phyloP scores from a whole-genome alignment of 2,329 filamentous ascomycete genomes.

The Nothomitra cinnamomea region DNA sequence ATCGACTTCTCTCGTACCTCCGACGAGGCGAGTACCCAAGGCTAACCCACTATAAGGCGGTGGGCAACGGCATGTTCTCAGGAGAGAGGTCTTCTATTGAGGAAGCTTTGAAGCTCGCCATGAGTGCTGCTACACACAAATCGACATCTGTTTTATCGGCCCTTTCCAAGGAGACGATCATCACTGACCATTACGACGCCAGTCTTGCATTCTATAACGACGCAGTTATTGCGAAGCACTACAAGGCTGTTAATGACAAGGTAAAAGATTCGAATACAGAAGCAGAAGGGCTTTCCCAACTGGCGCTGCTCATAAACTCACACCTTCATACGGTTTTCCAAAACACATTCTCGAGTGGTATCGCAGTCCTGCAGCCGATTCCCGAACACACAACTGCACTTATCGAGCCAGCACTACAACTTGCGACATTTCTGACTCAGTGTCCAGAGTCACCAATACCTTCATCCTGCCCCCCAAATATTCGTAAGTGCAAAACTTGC shows the following conservation, averaged over 20 bases:
- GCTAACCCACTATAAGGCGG: constrained; percentile 55
- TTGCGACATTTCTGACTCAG: constrained; percentile 58
- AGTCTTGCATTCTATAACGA: constrained; percentile 65
- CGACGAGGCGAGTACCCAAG: constrained; percentile 58
- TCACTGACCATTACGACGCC: constrained; percentile 44
- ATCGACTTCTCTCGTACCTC: constrained; percentile 53
- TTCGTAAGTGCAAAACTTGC: constrained; percentile 57
- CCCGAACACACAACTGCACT: constrained; percentile 58
- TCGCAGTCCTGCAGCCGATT: constrained; percentile 66
- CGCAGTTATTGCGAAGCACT: constrained; percentile 43
- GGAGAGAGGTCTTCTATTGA: constrained; percentile 49
- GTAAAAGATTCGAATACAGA: constrained; percentile 30
- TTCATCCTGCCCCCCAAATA: constrained; percentile 69
- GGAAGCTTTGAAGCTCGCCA: constrained; percentile 41
- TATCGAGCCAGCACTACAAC: constrained; percentile 48
- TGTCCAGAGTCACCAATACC: constrained; percentile 61
- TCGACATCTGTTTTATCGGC: constrained; percentile 47
- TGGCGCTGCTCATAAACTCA: constrained; percentile 62
- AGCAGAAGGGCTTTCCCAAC: constrained; percentile 42
- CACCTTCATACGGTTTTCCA: constrained; percentile 82
- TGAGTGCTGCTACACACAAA: constrained; percentile 37
- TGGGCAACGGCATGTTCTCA: constrained; percentile 56
- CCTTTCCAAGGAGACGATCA: constrained; percentile 41
- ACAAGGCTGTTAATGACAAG: constrained; percentile 47
- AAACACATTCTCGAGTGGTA: constrained; percentile 56